Conservation (phyloP, 1,284 basidiomycete genomes). For the Naganishia cerealis region DNA sequence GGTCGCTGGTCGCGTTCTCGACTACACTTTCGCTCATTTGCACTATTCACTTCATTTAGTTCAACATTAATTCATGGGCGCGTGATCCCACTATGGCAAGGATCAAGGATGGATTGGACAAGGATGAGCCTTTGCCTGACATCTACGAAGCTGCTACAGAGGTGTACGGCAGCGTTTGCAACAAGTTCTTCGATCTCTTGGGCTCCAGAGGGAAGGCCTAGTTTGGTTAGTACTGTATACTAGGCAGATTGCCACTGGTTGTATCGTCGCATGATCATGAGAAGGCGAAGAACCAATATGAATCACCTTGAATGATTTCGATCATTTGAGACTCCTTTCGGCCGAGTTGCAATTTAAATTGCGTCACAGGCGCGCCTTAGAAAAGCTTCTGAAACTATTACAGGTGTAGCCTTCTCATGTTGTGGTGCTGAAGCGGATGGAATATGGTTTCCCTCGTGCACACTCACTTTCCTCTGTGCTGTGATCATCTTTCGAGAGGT, state of each 20-base stretch:
- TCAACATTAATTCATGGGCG: constrained; percentile 56
- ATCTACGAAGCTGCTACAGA: constrained; percentile 50
- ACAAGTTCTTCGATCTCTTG: constrained; percentile 49
- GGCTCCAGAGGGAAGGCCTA: constrained; percentile 50
- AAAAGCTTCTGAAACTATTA: no score
- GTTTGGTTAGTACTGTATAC: neutral
- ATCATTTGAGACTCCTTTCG: no score
- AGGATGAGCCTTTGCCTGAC: constrained; percentile 49
- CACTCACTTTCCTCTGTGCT: no score
- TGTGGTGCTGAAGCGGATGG: no score
- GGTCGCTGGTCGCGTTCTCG: constrained; percentile 13
- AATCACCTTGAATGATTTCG: no score
- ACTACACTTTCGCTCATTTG: neutral
- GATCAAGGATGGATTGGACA: constrained; percentile 41
- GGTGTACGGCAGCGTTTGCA: constrained; percentile 45
- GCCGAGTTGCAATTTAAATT: no score
- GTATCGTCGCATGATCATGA: neutral
- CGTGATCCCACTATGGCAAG: constrained; percentile 50
- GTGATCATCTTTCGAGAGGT: no score
- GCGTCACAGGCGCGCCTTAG: no score
- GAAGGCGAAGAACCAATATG: no score
- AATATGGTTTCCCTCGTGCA: no score
- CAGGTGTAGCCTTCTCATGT: no score
- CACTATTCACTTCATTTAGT: constrained; percentile 35
- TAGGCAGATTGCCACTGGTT: neutral